phyloP scores from a whole-genome alignment of 2,329 filamentous ascomycete genomes.

The Grosmannia clavigera region DNA sequence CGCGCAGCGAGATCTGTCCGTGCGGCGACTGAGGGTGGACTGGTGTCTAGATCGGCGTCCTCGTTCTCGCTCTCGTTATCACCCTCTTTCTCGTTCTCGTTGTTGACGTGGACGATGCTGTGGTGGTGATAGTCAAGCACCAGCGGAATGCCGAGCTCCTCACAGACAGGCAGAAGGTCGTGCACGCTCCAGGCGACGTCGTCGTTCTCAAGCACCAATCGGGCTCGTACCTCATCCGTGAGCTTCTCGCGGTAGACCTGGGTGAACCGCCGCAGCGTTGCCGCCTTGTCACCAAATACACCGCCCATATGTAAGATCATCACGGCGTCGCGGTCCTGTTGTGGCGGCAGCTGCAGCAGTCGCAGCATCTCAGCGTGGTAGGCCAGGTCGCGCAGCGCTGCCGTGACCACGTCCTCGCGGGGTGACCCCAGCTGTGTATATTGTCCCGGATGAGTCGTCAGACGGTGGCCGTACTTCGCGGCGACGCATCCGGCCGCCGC shows the following conservation, averaged over 20 bases:
- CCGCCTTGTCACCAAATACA: slow-evolving; percentile 73
- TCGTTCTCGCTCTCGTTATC: slow-evolving; percentile 12
- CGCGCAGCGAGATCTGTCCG: slow-evolving; percentile 67
- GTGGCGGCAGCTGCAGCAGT: slow-evolving; percentile 62
- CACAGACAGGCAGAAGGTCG: slow-evolving; percentile 77
- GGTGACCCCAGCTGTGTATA: slow-evolving; percentile 89
- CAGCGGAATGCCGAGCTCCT: slow-evolving; percentile 86
- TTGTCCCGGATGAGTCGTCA: slow-evolving; percentile 85
- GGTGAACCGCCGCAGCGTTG: slow-evolving; percentile 66
- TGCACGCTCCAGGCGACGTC: slow-evolving; percentile 90
- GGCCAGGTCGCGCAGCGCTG: slow-evolving; percentile 66
- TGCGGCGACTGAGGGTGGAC: slow-evolving; percentile 52
- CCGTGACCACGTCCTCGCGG: slow-evolving; percentile 60
- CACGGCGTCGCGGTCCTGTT: slow-evolving; percentile 73
- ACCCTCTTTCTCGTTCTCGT: slow-evolving; percentile 12
- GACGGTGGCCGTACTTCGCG: slow-evolving; percentile 65
- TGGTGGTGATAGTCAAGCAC: slow-evolving; percentile 93
- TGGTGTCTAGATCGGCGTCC: too few species aligned
- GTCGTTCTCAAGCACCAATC: slow-evolving; percentile 86
- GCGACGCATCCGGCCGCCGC: slow-evolving; percentile 66
- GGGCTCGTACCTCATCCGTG: slow-evolving; percentile 58
- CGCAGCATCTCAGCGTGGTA: slow-evolving; percentile 81
- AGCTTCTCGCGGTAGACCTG: slow-evolving; percentile 57
- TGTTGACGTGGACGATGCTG: slow-evolving; percentile 65
- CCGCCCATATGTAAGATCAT: slow-evolving; percentile 95